These are phyloP conservation scores for Pyrenochaeta sp. DNA, from an alignment of 2,329 filamentous ascomycete genomes.

Conservation along the genomic window DNA sequence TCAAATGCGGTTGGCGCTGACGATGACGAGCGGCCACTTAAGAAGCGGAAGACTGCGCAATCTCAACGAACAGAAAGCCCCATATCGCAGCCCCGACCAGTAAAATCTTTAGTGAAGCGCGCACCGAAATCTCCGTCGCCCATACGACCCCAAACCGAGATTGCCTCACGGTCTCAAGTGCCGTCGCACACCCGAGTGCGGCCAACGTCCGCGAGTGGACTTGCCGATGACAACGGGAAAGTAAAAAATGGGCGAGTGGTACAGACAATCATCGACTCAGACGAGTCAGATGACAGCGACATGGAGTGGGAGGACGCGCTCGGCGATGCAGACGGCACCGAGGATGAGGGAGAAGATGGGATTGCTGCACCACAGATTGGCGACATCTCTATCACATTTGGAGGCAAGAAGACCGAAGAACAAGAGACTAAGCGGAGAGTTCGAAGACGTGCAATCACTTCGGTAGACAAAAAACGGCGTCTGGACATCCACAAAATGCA, in stretches of 20 bases:
- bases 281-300: slow-evolving; percentile 67
- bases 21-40: slow-evolving; percentile 48
- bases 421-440: slow-evolving; percentile 45
- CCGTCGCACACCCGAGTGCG: slow-evolving; percentile 8
- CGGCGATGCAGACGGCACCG: slow-evolving; percentile 33
- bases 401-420: slow-evolving; percentile 36
- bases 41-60: slow-evolving; percentile 44
- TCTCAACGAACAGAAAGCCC: slow-evolving; percentile 10
- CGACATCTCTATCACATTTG: slow-evolving; percentile 54
- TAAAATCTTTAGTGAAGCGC: background rate
- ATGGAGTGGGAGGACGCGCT: slow-evolving; percentile 69
- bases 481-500: slow-evolving; percentile 87
- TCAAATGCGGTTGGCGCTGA: slow-evolving; percentile 39
- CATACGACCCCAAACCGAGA: slow-evolving; percentile 13
- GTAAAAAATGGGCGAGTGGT: slow-evolving; percentile 38
- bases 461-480: slow-evolving; percentile 67
- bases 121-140: slow-evolving; percentile 7
- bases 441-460: slow-evolving; percentile 63
- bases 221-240: slow-evolving; percentile 10
- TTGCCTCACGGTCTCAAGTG: slow-evolving; percentile 7
- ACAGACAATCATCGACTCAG: slow-evolving; percentile 54
- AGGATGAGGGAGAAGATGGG: slow-evolving; percentile 31
- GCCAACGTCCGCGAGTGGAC: slow-evolving; percentile 1
- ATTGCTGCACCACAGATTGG: slow-evolving; percentile 43
- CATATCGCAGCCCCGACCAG: background rate